Evolutionary conservation across 306 rosid species (phyloP).

Genomic region (Urtica urens): DNA sequence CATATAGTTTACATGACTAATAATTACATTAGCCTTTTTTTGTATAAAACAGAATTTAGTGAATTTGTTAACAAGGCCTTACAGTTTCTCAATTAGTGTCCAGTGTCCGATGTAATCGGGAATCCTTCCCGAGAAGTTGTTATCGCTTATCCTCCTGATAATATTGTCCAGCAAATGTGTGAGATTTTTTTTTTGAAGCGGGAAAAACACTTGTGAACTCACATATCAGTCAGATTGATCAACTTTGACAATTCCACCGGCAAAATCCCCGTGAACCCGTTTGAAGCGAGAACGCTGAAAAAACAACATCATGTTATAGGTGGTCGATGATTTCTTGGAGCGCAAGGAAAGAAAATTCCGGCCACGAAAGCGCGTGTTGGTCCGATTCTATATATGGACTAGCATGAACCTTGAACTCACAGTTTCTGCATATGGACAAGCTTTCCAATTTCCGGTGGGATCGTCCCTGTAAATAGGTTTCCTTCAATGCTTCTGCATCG

Average conservation of each 20-base stretch:
- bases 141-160: conserved; percentile 80
- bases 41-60: conserved; percentile 15
- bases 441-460: conserved; percentile 60
- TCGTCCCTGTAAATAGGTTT: conserved; percentile 48
- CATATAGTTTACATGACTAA: no score
- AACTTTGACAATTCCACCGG: conserved; percentile 54
- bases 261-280: conserved; percentile 67
- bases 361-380: background rate
- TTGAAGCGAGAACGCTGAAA: conserved; percentile 57
- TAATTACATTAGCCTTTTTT: no score
- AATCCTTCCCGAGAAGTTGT: conserved; percentile 59
- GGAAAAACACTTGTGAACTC: conserved; percentile 23
- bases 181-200: background rate
- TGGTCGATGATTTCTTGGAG: conserved; percentile 6
- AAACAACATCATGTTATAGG: no score
- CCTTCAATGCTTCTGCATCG: conserved; percentile 83
- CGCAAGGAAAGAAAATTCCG: background rate
- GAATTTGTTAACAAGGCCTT: conserved; percentile 23
- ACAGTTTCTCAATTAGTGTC: conserved; percentile 61
- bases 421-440: conserved; percentile 48
- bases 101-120: conserved; percentile 69
- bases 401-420: conserved; percentile 46
- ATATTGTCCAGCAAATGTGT: conserved; percentile 8
- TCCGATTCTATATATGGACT: background rate
- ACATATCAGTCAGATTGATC: conserved; percentile 75